phyloP scores from a whole-genome alignment of 257 asterid species.

The Linderniella brevidens region DNA sequence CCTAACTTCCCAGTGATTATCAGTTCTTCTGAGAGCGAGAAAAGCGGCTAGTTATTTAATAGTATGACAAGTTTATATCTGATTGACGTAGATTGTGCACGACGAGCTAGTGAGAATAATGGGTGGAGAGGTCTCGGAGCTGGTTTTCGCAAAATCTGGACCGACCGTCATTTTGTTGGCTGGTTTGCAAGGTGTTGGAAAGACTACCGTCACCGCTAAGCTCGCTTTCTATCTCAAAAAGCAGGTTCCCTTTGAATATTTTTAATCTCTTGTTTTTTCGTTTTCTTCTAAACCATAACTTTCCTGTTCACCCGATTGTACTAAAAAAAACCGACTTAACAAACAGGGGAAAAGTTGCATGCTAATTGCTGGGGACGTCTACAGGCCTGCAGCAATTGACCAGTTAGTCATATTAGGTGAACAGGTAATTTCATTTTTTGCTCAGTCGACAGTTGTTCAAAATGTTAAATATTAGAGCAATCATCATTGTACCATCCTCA shows the following conservation, averaged over 20 bases:
- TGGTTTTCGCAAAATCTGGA: slow-evolving; percentile 51
- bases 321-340: slow-evolving; percentile 14
- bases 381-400: slow-evolving; percentile 98
- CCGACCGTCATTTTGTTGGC: slow-evolving; percentile 90
- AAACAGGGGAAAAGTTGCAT: slow-evolving; percentile 89
- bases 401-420: slow-evolving; percentile 81
- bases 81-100: slow-evolving; percentile 41
- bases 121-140: slow-evolving; percentile 97
- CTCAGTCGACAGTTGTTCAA: background rate
- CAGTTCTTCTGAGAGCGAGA: too few relatives aligned
- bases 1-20: too few relatives aligned
- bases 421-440: slow-evolving; percentile 21
- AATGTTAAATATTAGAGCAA: background rate
- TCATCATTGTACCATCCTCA: too few relatives aligned
- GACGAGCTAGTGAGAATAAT: slow-evolving; percentile 84
- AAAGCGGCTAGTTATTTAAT: too few relatives aligned
- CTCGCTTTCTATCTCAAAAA: slow-evolving; percentile 87
- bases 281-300: background rate
- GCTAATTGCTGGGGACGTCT: slow-evolving; percentile 96
- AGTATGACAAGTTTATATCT: background rate
- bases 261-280: background rate
- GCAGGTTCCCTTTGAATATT: slow-evolving; percentile 33
- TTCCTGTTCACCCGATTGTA: slow-evolving; percentile 5
- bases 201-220: slow-evolving; percentile 96
- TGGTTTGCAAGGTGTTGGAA: slow-evolving; percentile 98